These are phyloP conservation scores for Diaporthe sp. DNA, from an alignment of 2,329 filamentous ascomycete species.

Conservation along the genomic window DNA sequence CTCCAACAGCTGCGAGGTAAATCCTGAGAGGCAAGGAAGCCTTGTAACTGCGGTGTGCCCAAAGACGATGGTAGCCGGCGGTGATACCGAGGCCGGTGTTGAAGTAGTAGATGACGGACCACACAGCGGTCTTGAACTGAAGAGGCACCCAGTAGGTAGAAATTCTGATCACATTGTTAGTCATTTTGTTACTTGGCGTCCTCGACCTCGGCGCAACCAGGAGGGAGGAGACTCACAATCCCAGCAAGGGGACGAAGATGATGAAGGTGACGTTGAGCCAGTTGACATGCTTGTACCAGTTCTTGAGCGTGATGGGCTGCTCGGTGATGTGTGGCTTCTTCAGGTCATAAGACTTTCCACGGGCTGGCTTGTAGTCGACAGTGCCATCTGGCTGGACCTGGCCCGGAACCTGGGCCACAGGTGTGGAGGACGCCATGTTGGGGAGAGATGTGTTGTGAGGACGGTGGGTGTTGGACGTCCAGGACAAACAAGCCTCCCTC, in stretches of 20 bases:
- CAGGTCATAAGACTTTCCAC: slow-evolving; percentile 54
- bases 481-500: slow-evolving; percentile 22
- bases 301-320: slow-evolving; percentile 79
- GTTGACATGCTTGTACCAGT: slow-evolving; percentile 94
- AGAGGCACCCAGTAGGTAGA: slow-evolving; percentile 83
- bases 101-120: slow-evolving; percentile 83
- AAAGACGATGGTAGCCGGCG: slow-evolving; percentile 84
- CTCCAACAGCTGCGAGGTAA: slow-evolving; percentile 83
- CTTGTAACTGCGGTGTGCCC: slow-evolving; percentile 88
- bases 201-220: background rate
- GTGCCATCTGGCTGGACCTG: slow-evolving; percentile 59
- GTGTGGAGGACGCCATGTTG: slow-evolving; percentile 49
- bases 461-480: slow-evolving; percentile 15
- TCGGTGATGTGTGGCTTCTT: slow-evolving; percentile 90
- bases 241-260: slow-evolving; percentile 78
- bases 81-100: slow-evolving; percentile 85
- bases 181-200: background rate
- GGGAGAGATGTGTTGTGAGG: background rate
- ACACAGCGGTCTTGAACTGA: slow-evolving; percentile 76
- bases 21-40: slow-evolving; percentile 80
- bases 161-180: slow-evolving; percentile 48
- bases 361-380: slow-evolving; percentile 64
- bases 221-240: slow-evolving; percentile 54
- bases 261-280: slow-evolving; percentile 91
- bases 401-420: slow-evolving; percentile 46